Base-by-base conservation (phyloP, 768 basidiomycete genomes). In the Tubosaeta sp. region DNA sequence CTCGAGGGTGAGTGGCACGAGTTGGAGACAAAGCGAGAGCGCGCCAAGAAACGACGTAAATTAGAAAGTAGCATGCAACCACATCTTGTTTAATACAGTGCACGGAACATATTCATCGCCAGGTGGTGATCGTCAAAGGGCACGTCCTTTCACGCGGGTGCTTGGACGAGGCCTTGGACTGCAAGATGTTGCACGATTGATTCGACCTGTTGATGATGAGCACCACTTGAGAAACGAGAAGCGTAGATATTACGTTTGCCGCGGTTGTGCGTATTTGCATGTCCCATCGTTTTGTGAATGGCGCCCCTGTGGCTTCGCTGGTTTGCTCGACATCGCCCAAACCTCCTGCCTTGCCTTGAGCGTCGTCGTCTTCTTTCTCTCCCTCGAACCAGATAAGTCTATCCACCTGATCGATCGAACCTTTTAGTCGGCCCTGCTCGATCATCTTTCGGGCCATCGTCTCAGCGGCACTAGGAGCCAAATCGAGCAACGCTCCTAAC, bases 391-490 rank as follows among this genome's bases (percentile, higher is more conserved):
- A 90, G 55, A 99, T 95, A 42, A 98, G 77, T 58, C 82, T 86
- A 52, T 95, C 91, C 13, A 97, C 93, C 66, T 99, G 96, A 65
- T 99, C 96, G 51, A 99, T 95, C 51, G 85, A 86, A 24, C 90
- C 96, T 55, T 90, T 85, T 54, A 98, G 72, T 49, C 96, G 86
- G 9, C 92, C 89, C 70, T 99, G 96, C 65, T 97, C 94, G 45
- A 99, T 96, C 96, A 99, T 99, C 65, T 89, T 90, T 46, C 95
- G 81, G 10, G 95, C 94, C 88, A 98, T 97, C 1, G 86, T 92
- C 71, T 99, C 96, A 16, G 95, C 95, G 14, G 92, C 93, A 24
- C 87, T 87, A 13, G 95, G 88, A 4, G 90, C 87, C 56, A 98
- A 73, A 64, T 93, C 90, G 42, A 99, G 77, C 14, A 98, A 73